phyloP scores from a whole-genome alignment of 2,329 filamentous ascomycete species.

The Graphilbum fragrans region DNA sequence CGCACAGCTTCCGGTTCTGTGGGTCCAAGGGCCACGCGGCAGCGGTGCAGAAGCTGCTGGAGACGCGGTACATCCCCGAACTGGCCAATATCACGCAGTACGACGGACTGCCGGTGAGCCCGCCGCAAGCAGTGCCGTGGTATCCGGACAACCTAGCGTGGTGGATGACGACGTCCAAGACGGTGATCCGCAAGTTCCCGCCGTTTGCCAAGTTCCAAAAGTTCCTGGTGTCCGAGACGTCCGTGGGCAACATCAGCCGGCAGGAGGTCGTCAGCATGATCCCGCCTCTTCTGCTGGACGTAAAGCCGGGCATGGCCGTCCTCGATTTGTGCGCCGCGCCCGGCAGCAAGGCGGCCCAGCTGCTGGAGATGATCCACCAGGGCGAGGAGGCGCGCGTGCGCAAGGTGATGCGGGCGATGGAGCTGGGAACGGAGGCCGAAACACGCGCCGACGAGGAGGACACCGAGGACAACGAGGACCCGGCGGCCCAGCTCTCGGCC shows the following conservation, averaged over 20 bases:
- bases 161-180: conserved; percentile 97
- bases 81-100: conserved; percentile 73
- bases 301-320: conserved; percentile 83
- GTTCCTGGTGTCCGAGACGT: conserved; percentile 94
- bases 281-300: conserved; percentile 82
- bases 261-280: conserved; percentile 99
- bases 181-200: conserved; percentile 83
- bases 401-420: conserved; percentile 49
- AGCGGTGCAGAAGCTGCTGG: conserved; percentile 77
- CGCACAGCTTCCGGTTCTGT: conserved; percentile 96
- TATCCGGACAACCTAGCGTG: conserved; percentile 93
- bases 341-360: conserved; percentile 90
- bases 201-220: conserved; percentile 95
- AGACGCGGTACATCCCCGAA: conserved; percentile 80
- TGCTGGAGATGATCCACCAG: conserved; percentile 85
- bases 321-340: conserved; percentile 94
- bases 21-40: conserved; percentile 94
- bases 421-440: conserved; percentile 34
- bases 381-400: conserved; percentile 82
- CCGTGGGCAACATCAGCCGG: conserved; percentile 91
- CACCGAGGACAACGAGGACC: conserved; percentile 15
- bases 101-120: conserved; percentile 70
- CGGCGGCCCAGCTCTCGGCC: conserved; percentile 36
- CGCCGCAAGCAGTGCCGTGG: conserved; percentile 75
- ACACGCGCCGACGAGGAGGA: conserved; percentile 29